These are phyloP conservation scores for Termitomyces sp. DNA, from an alignment of 768 basidiomycete genomes.

Conservation along the genomic window DNA sequence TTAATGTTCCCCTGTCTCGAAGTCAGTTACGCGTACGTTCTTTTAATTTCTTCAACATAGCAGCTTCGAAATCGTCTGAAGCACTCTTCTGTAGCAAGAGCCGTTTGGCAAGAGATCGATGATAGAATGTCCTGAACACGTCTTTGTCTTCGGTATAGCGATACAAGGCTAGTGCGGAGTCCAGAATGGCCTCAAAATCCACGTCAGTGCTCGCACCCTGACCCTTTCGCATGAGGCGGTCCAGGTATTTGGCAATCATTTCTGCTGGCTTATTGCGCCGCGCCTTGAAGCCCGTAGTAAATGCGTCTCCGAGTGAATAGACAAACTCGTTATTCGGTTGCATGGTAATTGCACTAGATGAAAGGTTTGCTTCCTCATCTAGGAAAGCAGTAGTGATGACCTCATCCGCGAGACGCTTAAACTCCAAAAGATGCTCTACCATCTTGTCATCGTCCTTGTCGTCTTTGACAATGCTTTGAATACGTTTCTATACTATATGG, in stretches of 20 bases:
- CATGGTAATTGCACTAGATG: constrained; percentile 27
- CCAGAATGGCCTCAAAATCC: constrained; percentile 58
- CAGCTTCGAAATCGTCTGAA: constrained; percentile 80
- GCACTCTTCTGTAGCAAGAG: constrained; percentile 81
- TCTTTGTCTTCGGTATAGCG: constrained; percentile 90
- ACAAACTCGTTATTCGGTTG: constrained; percentile 49
- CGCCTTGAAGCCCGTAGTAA: constrained; percentile 66
- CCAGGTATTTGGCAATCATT: constrained; percentile 89
- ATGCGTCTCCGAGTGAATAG: constrained; percentile 69
- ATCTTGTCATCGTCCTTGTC: constrained; percentile 62
- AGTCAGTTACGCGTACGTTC: constrained; percentile 39
- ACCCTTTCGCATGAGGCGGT: constrained; percentile 81
- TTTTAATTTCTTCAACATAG: constrained; percentile 81
- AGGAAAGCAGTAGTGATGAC: constrained; percentile 49
- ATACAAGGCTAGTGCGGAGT: constrained; percentile 68
- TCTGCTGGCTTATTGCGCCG: constrained; percentile 84
- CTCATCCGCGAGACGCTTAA: constrained; percentile 54
- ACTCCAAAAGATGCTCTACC: constrained; percentile 65
- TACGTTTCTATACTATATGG: constrained; percentile 36
- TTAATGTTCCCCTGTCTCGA: background rate
- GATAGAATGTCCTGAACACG: constrained; percentile 91
- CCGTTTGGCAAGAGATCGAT: constrained; percentile 82
- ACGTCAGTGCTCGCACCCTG: constrained; percentile 63
- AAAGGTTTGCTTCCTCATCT: constrained; percentile 25
- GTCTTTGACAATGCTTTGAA: constrained; percentile 64